Percentiles rank a stretch among this genome's conserved stretches.
Evolutionary conservation across 164 flowering plant species (phyloP).

Genomic region (Annona squamosa): DNA sequence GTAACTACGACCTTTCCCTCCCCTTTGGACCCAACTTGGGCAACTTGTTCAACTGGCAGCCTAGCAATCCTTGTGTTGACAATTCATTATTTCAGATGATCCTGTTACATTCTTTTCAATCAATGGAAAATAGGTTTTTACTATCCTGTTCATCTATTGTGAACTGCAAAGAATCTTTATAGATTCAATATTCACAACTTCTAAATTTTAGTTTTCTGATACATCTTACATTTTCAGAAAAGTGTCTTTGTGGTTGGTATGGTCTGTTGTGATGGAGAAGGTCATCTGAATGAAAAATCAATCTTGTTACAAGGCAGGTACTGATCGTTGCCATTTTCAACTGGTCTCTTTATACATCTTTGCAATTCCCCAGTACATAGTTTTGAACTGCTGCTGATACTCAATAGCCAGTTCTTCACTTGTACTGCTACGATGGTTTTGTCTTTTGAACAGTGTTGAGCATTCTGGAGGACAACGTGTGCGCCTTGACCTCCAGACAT

Average conservation of each 20-base stretch:
- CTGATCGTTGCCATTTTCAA: neutral
- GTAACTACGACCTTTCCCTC: too few relatives aligned
- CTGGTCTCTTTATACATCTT: neutral
- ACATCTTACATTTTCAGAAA: slow-evolving; percentile 40
- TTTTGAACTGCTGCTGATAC: neutral
- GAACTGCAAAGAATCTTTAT: neutral
- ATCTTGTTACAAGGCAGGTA: slow-evolving; percentile 90
- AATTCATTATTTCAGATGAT: too few relatives aligned
- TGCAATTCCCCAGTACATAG: neutral
- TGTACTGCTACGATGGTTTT: neutral
- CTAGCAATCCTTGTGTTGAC: too few relatives aligned
- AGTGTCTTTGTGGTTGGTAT: slow-evolving; percentile 82
- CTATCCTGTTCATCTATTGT: neutral
- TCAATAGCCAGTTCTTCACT: neutral
- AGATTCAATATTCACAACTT: neutral
- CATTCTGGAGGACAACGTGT: slow-evolving; percentile 95
- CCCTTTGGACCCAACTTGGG: too few relatives aligned
- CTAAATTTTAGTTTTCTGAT: neutral
- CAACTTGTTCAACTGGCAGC: too few relatives aligned
- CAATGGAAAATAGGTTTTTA: neutral
- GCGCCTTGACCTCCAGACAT: slow-evolving; percentile 72
- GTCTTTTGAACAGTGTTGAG: slow-evolving; percentile 53
- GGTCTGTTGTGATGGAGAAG: slow-evolving; percentile 92
- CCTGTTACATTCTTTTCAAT: neutral
- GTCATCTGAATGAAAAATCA: slow-evolving; percentile 89